These are phyloP conservation scores for Argentina anserina DNA, from an alignment of 306 rosid species.

Conservation along the genomic window DNA sequence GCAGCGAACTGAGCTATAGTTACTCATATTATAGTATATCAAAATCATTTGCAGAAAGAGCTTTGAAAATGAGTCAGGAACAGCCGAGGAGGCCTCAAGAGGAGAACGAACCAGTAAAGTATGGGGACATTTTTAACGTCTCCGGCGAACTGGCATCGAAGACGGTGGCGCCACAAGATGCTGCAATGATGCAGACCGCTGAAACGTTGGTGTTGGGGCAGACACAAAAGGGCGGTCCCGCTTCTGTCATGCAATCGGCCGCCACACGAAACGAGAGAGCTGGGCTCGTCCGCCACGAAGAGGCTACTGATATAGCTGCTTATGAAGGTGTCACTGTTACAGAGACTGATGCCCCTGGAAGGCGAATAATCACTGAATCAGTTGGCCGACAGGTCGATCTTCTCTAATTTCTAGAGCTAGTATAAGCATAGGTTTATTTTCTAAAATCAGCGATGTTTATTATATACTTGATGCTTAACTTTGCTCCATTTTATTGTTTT, in stretches of 20 bases:
- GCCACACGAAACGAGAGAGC: slow-evolving; percentile 52
- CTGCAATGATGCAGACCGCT: slow-evolving; percentile 79
- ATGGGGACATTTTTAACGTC: slow-evolving; percentile 60
- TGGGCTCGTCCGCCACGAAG: slow-evolving; percentile 42
- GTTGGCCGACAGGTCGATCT: slow-evolving; percentile 63
- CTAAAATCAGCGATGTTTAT: too few species aligned
- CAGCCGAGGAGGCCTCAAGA: slow-evolving; percentile 39
- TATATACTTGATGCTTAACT: background rate
- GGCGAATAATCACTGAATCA: slow-evolving; percentile 53
- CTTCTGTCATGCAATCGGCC: slow-evolving; percentile 63
- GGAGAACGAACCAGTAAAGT: slow-evolving; percentile 41
- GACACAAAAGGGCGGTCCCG: slow-evolving; percentile 54
- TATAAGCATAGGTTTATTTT: too few species aligned
- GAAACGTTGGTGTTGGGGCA: slow-evolving; percentile 53
- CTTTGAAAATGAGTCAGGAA: slow-evolving; percentile 47
- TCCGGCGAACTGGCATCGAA: slow-evolving; percentile 53
- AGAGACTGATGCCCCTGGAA: slow-evolving; percentile 47
- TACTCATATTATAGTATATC: background rate
- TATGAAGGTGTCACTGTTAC: slow-evolving; percentile 55
- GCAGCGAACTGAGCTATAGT: background rate
- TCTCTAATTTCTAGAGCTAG: background rate
- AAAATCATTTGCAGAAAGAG: background rate
- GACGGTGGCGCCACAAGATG: slow-evolving; percentile 61
- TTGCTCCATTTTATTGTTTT: background rate
- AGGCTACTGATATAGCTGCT: slow-evolving; percentile 40